phyloP scores from a whole-genome alignment of 139 green algal genomes.

The Micromonas commoda region DNA sequence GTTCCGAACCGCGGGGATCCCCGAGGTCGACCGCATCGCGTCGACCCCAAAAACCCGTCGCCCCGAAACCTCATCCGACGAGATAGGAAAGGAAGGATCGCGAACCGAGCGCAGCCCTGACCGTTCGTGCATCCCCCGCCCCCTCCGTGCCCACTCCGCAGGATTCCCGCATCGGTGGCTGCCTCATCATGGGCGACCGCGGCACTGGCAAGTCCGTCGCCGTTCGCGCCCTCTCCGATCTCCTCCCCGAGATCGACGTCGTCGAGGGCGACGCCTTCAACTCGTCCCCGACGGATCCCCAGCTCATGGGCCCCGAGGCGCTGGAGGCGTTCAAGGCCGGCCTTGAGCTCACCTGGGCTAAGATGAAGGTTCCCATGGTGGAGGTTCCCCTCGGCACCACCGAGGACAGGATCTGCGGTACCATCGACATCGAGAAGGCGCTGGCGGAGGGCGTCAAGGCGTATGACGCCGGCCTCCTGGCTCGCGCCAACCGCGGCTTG shows the following conservation, averaged over 20 bases:
- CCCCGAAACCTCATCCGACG: too few relatives aligned
- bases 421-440: constrained; percentile 91
- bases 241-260: constrained; percentile 83
- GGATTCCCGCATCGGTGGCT: constrained; percentile 76
- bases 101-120: too few relatives aligned
- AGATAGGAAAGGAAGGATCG: too few relatives aligned
- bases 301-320: constrained; percentile 69
- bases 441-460: constrained; percentile 69
- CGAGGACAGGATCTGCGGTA: constrained; percentile 88
- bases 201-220: constrained; percentile 77
- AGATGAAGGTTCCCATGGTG: constrained; percentile 50
- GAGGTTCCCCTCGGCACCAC: constrained; percentile 81
- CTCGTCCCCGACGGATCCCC: constrained; percentile 67
- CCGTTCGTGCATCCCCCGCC: too few relatives aligned
- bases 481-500: constrained; percentile 78
- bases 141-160: too few relatives aligned
- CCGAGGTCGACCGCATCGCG: too few relatives aligned
- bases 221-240: constrained; percentile 64
- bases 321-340: constrained; percentile 50
- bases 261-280: constrained; percentile 84
- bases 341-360: constrained; percentile 47
- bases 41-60: too few relatives aligned
- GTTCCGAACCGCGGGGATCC: too few relatives aligned
- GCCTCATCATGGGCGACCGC: constrained; percentile 90
- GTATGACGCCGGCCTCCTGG: constrained; percentile 57